phyloP scores from a whole-genome alignment of 176 grass and related monocot genomes.

The Aegilops longissima region DNA sequence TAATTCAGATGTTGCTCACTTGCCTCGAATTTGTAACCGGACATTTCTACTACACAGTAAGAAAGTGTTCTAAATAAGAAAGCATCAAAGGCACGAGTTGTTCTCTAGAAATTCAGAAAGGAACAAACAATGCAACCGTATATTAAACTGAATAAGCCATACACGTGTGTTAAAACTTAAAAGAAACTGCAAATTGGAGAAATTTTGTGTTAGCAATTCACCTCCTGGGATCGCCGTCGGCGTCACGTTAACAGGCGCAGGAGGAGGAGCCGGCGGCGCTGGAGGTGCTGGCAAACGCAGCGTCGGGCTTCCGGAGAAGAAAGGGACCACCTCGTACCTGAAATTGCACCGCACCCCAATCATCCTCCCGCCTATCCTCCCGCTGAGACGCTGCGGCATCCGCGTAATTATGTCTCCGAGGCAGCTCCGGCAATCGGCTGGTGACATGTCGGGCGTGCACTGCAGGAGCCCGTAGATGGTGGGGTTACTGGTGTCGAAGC shows the following conservation, averaged over 20 bases:
- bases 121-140: neutral
- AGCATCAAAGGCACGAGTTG: too few species aligned
- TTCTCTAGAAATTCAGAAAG: neutral
- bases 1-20: neutral
- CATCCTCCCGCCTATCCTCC: conserved; percentile 19
- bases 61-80: neutral
- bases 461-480: conserved; percentile 48
- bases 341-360: conserved; percentile 20
- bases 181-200: neutral
- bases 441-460: conserved; percentile 58
- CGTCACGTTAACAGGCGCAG: neutral
- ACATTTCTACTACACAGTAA: neutral
- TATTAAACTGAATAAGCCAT: neutral
- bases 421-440: conserved; percentile 33
- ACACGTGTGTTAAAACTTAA: neutral
- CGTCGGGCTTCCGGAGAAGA: conserved; percentile 18
- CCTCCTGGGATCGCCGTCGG: neutral
- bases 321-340: conserved; percentile 27
- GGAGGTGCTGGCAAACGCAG: conserved; percentile 13
- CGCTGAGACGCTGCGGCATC: neutral
- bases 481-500: neutral
- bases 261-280: conserved; percentile 7
- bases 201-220: neutral
- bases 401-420: neutral
- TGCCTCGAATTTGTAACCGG: neutral